phyloP scores from a whole-genome alignment of 768 basidiomycete species.

The Suillus cothurnatus region DNA sequence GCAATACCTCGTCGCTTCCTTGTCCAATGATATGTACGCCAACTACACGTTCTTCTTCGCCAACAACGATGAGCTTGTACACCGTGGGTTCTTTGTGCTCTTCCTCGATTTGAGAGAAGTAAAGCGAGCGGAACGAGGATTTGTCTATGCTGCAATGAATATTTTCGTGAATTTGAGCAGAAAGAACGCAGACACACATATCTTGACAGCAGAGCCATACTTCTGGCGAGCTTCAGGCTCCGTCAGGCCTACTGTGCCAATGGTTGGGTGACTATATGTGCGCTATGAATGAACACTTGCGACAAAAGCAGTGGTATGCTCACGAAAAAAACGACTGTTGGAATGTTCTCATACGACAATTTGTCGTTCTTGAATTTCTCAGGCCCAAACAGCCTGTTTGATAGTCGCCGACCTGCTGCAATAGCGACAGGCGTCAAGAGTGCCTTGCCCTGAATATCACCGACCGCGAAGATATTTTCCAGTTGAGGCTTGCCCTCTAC shows the following conservation, averaged over 20 bases:
- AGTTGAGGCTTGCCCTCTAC: constrained; percentile 44
- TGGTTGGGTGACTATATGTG: constrained; percentile 78
- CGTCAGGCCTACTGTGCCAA: constrained; percentile 94
- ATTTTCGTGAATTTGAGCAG: constrained; percentile 6
- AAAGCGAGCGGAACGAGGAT: constrained; percentile 79
- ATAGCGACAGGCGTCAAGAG: constrained; percentile 97
- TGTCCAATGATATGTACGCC: constrained; percentile 91
- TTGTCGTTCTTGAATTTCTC: constrained; percentile 86
- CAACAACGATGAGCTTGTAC: constrained; percentile 88
- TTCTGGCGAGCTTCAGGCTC: constrained; percentile 88
- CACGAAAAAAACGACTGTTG: constrained; percentile 98
- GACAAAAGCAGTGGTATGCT: constrained; percentile 35
- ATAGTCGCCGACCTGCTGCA: constrained; percentile 86
- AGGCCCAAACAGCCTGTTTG: constrained; percentile 90
- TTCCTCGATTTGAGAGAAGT: constrained; percentile 90
- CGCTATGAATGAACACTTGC: constrained; percentile 9
- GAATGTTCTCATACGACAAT: constrained; percentile 85
- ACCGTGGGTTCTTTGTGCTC: constrained; percentile 93
- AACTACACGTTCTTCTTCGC: constrained; percentile 93
- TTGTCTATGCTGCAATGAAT: constrained; percentile 55
- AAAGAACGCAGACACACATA: constrained; percentile 61
- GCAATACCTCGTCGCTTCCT: constrained; percentile 93
- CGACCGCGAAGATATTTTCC: constrained; percentile 67
- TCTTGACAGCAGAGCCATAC: constrained; percentile 88
- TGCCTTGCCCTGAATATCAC: constrained; percentile 92